These are phyloP conservation scores for Saccharomycopsis hybrid DNA, from an alignment of 1,139 yeast species.

Conservation along the genomic window DNA sequence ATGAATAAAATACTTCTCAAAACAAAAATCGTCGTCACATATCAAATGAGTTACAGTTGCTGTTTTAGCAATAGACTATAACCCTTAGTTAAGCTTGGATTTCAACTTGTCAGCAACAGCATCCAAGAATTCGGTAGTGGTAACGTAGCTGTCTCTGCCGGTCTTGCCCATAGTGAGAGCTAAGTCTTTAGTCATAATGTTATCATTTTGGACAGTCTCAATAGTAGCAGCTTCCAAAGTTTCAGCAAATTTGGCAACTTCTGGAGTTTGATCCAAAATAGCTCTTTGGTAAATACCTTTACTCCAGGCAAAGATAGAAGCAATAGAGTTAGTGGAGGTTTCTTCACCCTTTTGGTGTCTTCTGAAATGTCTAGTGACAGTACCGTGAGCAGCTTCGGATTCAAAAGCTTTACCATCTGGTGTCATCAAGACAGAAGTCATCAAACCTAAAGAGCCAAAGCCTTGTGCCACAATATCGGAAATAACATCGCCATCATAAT, in stretches of 20 bases:
- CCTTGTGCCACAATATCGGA: constrained; percentile 85
- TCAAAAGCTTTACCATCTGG: constrained; percentile 83
- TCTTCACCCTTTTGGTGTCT: constrained; percentile 80
- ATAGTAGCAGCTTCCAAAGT: constrained; percentile 61
- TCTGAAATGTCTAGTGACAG: constrained; percentile 82
- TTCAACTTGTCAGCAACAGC: constrained; percentile 55
- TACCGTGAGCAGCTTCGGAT: constrained; percentile 83
- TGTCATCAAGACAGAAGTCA: constrained; percentile 81
- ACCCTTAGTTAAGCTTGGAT: not conserved
- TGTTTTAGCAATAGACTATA: not conserved
- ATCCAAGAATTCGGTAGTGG: constrained; percentile 69
- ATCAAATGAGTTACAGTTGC: too few species aligned
- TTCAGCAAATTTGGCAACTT: constrained; percentile 61
- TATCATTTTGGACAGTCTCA: constrained; percentile 66
- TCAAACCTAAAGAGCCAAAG: constrained; percentile 74
- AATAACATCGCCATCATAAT: constrained; percentile 84
- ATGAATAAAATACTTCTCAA: too few species aligned
- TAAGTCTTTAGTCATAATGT: constrained; percentile 77
- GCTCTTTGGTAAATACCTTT: constrained; percentile 81
- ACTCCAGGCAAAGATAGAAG: constrained; percentile 83
- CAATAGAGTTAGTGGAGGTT: constrained; percentile 79
- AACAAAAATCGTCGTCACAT: too few species aligned
- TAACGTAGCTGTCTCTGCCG: constrained; percentile 59
- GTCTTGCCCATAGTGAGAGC: constrained; percentile 69
- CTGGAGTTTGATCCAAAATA: constrained; percentile 64